phyloP scores from a whole-genome alignment of 2,329 filamentous ascomycete species.

The Chrysoporthe cubensis region DNA sequence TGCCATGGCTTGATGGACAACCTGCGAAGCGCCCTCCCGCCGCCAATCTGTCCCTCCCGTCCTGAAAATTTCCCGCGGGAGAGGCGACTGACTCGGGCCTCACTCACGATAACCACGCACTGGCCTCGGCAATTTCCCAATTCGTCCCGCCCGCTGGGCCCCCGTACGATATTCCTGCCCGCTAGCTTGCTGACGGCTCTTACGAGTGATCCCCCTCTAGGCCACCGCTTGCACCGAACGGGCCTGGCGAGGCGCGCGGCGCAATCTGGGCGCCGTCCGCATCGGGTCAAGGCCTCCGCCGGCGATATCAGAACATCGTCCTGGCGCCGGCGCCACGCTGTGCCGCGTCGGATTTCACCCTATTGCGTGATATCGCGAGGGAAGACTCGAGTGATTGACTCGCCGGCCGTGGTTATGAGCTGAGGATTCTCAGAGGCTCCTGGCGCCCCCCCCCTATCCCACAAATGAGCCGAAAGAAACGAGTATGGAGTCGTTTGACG shows the following conservation, averaged over 20 bases:
- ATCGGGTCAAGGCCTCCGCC: background rate
- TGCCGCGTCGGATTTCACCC: too few species aligned
- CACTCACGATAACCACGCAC: background rate
- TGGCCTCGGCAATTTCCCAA: background rate
- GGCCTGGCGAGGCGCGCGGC: background rate
- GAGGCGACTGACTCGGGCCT: too few species aligned
- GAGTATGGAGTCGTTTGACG: too few species aligned
- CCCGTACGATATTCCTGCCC: background rate
- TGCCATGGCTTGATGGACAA: background rate
- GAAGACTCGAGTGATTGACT: too few species aligned
- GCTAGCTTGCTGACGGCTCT: background rate
- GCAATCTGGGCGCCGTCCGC: background rate
- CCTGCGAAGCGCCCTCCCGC: background rate
- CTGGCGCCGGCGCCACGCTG: too few species aligned
- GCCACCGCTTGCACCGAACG: background rate
- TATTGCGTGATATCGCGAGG: too few species aligned
- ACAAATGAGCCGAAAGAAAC: too few species aligned
- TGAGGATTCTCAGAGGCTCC: too few species aligned
- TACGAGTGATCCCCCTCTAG: background rate
- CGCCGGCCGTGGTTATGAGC: too few species aligned
- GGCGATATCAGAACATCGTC: background rate
- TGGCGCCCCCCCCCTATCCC: too few species aligned
- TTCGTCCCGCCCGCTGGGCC: background rate
- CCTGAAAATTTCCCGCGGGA: background rate
- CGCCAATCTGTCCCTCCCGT: background rate